phyloP scores from a whole-genome alignment of 768 basidiomycete genomes.

The Suillus ampliporus region DNA sequence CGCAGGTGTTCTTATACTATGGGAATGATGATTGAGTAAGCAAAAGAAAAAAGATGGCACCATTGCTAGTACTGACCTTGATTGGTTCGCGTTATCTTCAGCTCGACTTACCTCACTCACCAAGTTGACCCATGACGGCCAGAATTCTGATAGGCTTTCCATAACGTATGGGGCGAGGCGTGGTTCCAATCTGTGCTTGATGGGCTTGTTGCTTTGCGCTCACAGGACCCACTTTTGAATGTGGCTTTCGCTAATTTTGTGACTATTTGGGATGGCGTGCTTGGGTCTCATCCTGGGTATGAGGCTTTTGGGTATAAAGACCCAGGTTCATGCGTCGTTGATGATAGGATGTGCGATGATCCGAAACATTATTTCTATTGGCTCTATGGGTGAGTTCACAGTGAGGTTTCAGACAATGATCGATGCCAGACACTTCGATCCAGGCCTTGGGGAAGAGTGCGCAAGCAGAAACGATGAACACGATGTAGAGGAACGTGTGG shows the following conservation, averaged over 20 bases:
- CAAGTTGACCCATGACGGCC: no score
- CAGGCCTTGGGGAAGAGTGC: slow-evolving; percentile 98
- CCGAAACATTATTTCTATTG: slow-evolving; percentile 59
- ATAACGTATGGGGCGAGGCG: slow-evolving; percentile 47
- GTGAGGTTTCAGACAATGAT: neutral
- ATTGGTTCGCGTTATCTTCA: no score
- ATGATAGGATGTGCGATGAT: slow-evolving; percentile 43
- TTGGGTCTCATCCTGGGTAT: slow-evolving; percentile 49
- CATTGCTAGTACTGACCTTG: no score
- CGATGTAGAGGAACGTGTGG: slow-evolving; percentile 89
- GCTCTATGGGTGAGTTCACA: slow-evolving; percentile 49
- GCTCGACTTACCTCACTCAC: no score
- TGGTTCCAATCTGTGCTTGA: slow-evolving; percentile 53
- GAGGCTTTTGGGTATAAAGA: slow-evolving; percentile 55
- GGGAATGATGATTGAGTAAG: no score
- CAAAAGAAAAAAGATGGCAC: no score
- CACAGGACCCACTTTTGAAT: slow-evolving; percentile 35
- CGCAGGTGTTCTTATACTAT: no score
- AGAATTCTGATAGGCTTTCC: no score
- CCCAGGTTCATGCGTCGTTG: slow-evolving; percentile 40
- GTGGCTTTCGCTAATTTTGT: slow-evolving; percentile 54
- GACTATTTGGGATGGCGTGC: slow-evolving; percentile 54
- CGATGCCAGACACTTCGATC: slow-evolving; percentile 92
- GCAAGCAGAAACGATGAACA: slow-evolving; percentile 92
- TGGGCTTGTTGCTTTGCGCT: slow-evolving; percentile 44